Percentiles rank a stretch among this genome's conserved stretches.
Conservation (phyloP, 2,329 filamentous ascomycete species). For the Scortechinia acanthostroma region DNA sequence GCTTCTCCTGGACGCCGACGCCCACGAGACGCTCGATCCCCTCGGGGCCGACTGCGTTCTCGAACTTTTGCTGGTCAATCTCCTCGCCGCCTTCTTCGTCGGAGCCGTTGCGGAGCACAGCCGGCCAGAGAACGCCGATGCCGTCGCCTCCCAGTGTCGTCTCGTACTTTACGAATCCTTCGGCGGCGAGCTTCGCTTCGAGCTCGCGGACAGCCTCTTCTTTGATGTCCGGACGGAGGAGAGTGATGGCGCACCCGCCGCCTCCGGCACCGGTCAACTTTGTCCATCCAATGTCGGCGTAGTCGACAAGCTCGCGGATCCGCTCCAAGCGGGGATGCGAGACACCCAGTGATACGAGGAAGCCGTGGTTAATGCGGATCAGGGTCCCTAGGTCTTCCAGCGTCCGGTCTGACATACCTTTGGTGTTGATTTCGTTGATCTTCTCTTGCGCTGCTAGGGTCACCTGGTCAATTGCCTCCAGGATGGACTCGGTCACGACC, state of each 20-base stretch:
- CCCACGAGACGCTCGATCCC: constrained; percentile 84
- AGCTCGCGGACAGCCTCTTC: constrained; percentile 50
- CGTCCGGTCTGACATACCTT: constrained; percentile 52
- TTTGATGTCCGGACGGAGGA: constrained; percentile 65
- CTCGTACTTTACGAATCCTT: constrained; percentile 78
- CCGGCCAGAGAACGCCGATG: constrained; percentile 88
- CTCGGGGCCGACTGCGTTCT: constrained; percentile 75
- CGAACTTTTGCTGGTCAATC: constrained; percentile 82
- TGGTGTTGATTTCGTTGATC: constrained; percentile 57
- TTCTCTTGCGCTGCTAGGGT: constrained; percentile 44
- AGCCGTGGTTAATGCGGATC: constrained; percentile 87
- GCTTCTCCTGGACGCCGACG: constrained; percentile 61
- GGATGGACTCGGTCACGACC: constrained; percentile 69
- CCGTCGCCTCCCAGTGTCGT: constrained; percentile 89
- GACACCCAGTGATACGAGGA: constrained; percentile 74
- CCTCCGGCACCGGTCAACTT: constrained; percentile 83
- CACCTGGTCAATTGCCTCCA: constrained; percentile 78
- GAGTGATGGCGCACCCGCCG: constrained; percentile 88
- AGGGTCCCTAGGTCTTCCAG: constrained; percentile 76
- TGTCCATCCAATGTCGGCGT: constrained; percentile 12
- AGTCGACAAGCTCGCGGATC: constrained; percentile 10
- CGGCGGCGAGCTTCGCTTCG: constrained; percentile 55
- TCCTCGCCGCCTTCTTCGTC: constrained; percentile 78
- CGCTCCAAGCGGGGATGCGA: constrained; percentile 8
- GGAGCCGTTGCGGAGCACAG: constrained; percentile 78